Conservation (phyloP, 2,329 filamentous ascomycete genomes). For the Rhynchosporium graminicola region DNA sequence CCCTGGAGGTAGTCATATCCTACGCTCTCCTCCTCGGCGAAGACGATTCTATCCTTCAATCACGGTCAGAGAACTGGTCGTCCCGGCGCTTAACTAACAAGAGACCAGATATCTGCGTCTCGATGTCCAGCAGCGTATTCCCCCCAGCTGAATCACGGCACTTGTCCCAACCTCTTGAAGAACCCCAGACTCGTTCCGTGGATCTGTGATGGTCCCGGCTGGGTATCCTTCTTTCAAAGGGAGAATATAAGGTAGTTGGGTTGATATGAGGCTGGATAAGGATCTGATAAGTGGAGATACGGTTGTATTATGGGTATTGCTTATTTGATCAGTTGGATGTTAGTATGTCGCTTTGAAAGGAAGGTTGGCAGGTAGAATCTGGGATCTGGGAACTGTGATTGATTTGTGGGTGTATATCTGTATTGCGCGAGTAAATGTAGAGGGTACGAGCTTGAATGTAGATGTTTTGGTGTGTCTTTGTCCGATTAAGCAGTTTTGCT, state of each 20-base stretch:
- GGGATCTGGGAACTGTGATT: background rate
- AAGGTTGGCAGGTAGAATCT: background rate
- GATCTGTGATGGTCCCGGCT: conserved; percentile 1
- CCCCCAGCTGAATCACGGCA: background rate
- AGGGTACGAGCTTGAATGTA: background rate
- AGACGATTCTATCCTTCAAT: background rate
- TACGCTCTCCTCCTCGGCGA: conserved; percentile 2
- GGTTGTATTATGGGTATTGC: conserved; percentile 1
- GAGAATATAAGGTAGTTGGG: conserved; percentile 4
- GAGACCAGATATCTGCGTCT: background rate
- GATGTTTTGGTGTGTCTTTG: background rate
- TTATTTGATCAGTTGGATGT: conserved; percentile 10
- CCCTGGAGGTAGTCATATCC: background rate
- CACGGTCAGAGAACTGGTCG: background rate
- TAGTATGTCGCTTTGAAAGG: no score
- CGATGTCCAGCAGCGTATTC: conserved; percentile 4
- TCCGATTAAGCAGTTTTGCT: conserved; percentile 12
- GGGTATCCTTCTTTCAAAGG: conserved; percentile 7
- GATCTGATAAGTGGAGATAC: conserved; percentile 4
- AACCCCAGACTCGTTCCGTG: conserved; percentile 6
- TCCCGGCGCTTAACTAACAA: background rate
- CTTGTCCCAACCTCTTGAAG: background rate
- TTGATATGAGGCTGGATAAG: background rate
- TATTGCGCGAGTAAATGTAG: conserved; percentile 6
- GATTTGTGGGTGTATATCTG: background rate